phyloP scores from a whole-genome alignment of 352 stramenopile species.

The Phytopythium kandeliae region DNA sequence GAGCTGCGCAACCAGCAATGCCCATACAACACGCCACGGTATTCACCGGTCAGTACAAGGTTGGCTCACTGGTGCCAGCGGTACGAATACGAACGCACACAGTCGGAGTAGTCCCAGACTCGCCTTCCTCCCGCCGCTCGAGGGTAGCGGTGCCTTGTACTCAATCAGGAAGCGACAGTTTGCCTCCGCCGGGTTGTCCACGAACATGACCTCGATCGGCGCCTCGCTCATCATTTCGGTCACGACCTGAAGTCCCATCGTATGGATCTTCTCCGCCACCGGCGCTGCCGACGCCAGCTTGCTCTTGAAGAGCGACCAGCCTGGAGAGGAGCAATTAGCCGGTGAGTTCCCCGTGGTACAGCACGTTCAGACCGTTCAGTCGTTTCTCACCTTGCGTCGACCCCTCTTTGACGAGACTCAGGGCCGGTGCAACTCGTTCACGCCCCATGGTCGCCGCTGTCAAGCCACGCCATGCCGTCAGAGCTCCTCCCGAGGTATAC shows the following conservation, averaged over 20 bases:
- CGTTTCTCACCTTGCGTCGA: conserved; percentile 46
- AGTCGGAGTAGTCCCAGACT: conserved; percentile 31
- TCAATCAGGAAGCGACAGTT: conserved; percentile 53
- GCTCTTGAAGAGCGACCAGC: conserved; percentile 77
- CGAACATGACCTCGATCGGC: conserved; percentile 40
- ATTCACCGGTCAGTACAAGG: neutral
- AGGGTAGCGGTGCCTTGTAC: conserved; percentile 33
- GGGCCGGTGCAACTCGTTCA: conserved; percentile 39
- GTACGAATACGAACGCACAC: conserved; percentile 37
- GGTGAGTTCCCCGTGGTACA: too few relatives aligned
- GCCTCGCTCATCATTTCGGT: conserved; percentile 67
- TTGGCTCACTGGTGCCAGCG: too few relatives aligned
- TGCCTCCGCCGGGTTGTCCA: conserved; percentile 33
- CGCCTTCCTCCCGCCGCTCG: conserved; percentile 15
- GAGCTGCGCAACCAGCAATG: neutral
- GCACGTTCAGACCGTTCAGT: too few relatives aligned
- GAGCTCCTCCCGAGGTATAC: too few relatives aligned
- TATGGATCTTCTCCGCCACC: conserved; percentile 71
- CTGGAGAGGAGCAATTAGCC: conserved; percentile 3
- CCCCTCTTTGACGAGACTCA: conserved; percentile 62
- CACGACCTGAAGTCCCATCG: conserved; percentile 65
- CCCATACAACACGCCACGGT: neutral
- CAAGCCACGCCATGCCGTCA: too few relatives aligned
- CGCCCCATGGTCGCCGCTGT: conserved; percentile 36
- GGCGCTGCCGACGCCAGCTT: conserved; percentile 62